A percentile compares a stretch with the other conserved stretches of the same genome.
These are phyloP conservation scores for Candida verbasci DNA, from an alignment of 805 yeast species.

Conservation along the genomic window DNA sequence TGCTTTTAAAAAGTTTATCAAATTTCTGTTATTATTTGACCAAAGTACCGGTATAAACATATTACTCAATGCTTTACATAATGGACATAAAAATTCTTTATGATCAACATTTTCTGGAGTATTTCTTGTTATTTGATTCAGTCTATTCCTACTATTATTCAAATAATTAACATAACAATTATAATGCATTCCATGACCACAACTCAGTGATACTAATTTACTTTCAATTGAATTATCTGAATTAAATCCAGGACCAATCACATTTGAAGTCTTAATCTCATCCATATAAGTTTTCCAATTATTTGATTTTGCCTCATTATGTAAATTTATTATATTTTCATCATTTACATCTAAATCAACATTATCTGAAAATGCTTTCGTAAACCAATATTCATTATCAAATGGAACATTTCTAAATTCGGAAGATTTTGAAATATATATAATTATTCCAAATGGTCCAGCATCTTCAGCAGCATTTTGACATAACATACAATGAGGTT, in stretches of 20 bases:
- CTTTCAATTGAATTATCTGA: constrained; percentile 31
- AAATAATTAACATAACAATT: constrained; percentile 67
- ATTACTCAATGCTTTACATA: constrained; percentile 84
- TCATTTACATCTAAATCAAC: constrained; percentile 29
- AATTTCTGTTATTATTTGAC: constrained; percentile 40
- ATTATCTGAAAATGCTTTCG: constrained; percentile 54
- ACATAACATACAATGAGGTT: constrained; percentile 73
- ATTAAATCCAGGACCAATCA: constrained; percentile 73
- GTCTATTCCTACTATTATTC: constrained; percentile 49
- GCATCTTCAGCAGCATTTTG: constrained; percentile 66
- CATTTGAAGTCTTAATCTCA: constrained; percentile 30
- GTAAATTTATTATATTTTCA: neutral
- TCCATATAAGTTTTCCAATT: constrained; percentile 38
- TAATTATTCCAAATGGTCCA: constrained; percentile 73
- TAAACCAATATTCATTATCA: constrained; percentile 59
- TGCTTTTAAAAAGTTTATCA: constrained; percentile 18
- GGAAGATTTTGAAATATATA: constrained; percentile 54
- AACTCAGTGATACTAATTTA: constrained; percentile 58
- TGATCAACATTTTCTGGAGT: constrained; percentile 69
- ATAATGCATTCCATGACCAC: constrained; percentile 94
- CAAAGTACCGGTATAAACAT: constrained; percentile 76
- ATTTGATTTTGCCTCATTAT: constrained; percentile 15
- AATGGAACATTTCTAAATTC: constrained; percentile 64
- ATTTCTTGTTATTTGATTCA: constrained; percentile 74
- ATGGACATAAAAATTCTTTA: constrained; percentile 80